Conservation (phyloP, 2,329 filamentous ascomycete species). For the Pseudocercospora musae region DNA sequence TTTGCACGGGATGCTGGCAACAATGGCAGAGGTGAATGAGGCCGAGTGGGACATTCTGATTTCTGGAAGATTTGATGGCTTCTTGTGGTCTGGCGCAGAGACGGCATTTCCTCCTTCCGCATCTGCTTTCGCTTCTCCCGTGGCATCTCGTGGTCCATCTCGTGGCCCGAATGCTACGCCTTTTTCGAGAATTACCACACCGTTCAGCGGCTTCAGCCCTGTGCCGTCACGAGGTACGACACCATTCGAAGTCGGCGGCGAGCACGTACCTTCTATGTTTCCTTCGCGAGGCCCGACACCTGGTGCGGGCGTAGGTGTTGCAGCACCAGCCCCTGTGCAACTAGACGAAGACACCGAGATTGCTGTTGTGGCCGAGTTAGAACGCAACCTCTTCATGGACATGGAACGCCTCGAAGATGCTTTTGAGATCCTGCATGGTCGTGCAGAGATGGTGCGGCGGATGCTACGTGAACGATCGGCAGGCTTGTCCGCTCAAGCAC, state of each 20-base stretch:
- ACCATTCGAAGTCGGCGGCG: slow-evolving; percentile 40
- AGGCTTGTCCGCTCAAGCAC: slow-evolving; percentile 65
- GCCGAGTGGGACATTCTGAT: slow-evolving; percentile 97
- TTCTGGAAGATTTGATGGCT: slow-evolving; percentile 91
- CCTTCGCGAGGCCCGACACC: slow-evolving; percentile 35
- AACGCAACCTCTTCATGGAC: slow-evolving; percentile 85
- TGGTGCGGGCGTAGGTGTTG: slow-evolving; percentile 31
- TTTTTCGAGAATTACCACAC: slow-evolving; percentile 47
- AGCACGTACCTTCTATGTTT: slow-evolving; percentile 29
- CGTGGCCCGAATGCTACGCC: slow-evolving; percentile 45
- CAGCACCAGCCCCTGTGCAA: slow-evolving; percentile 63
- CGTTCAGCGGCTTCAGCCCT: slow-evolving; percentile 58
- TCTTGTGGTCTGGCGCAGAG: slow-evolving; percentile 89
- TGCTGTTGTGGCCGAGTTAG: slow-evolving; percentile 81
- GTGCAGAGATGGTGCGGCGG: slow-evolving; percentile 75
- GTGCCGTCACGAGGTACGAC: slow-evolving; percentile 49
- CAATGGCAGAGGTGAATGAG: slow-evolving; percentile 79
- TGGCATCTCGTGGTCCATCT: slow-evolving; percentile 33
- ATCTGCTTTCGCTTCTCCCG: slow-evolving; percentile 28
- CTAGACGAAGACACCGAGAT: slow-evolving; percentile 94
- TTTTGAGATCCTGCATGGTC: slow-evolving; percentile 84
- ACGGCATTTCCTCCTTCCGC: slow-evolving; percentile 40
- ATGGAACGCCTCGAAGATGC: slow-evolving; percentile 95
- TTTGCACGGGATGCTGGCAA: slow-evolving; percentile 82
- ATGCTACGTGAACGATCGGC: slow-evolving; percentile 78